Evolutionary conservation across 371 early-diverging fungal genomes (phyloP).

Genomic region (Parasitella parasitica): DNA sequence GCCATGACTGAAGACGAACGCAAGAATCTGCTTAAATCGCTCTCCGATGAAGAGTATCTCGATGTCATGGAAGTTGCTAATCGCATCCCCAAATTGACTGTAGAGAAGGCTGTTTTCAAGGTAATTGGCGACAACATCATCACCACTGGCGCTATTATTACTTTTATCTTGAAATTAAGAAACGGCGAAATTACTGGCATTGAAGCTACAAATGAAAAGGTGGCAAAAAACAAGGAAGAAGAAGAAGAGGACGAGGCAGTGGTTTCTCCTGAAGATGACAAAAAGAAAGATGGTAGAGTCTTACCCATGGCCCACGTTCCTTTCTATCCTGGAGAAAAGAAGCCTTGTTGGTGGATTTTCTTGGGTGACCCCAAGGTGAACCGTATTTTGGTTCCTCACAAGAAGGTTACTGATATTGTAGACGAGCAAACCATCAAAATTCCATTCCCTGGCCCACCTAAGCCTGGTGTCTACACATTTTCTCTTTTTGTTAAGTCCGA

Average conservation of each 20-base stretch:
- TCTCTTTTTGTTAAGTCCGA: conserved; percentile 87
- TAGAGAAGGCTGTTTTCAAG: conserved; percentile 76
- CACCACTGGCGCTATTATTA: conserved; percentile 80
- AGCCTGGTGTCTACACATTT: conserved; percentile 83
- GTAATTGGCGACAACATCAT: conserved; percentile 79
- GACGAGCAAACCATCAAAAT: conserved; percentile 71
- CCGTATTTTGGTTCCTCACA: conserved; percentile 79
- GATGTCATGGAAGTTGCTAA: conserved; percentile 73
- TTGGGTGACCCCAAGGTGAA: conserved; percentile 83
- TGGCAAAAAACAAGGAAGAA: conserved; percentile 26
- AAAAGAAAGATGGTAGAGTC: conserved; percentile 22
- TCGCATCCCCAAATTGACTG: conserved; percentile 71
- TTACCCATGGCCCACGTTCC: conserved; percentile 66
- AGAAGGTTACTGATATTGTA: conserved; percentile 76
- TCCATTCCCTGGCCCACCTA: conserved; percentile 94
- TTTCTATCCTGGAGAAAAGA: conserved; percentile 70
- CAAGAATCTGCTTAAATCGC: conserved; percentile 55
- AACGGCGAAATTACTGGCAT: conserved; percentile 33
- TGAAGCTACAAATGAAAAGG: conserved; percentile 2
- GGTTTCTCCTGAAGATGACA: conserved; percentile 26
- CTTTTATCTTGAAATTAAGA: conserved; percentile 66
- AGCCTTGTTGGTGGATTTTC: conserved; percentile 92
- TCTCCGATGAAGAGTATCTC: conserved; percentile 60
- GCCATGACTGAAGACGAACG: conserved; percentile 66
- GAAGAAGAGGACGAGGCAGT: conserved; percentile 37